A percentile compares a stretch with the other conserved stretches of the same genome.
These are phyloP conservation scores for Hymenotorrendiella dingleyae DNA, from an alignment of 2,329 filamentous ascomycete species.

Conservation along the genomic window DNA sequence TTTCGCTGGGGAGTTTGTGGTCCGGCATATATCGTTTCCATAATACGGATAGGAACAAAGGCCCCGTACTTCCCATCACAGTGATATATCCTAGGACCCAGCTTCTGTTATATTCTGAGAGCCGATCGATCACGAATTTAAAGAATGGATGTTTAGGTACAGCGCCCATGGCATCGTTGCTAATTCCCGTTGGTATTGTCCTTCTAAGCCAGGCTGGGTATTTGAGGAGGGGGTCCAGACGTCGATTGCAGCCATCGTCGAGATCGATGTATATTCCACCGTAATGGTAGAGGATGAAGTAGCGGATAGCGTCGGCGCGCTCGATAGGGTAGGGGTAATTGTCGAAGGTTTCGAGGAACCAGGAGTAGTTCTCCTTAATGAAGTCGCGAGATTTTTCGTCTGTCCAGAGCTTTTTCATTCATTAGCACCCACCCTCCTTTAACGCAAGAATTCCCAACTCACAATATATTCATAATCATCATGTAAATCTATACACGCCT, in stretches of 20 bases:
- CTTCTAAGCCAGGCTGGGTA: slow-evolving; percentile 67
- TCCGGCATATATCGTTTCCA: slow-evolving; percentile 67
- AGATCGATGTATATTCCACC: slow-evolving; percentile 79
- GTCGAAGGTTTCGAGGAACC: slow-evolving; percentile 71
- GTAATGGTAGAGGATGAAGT: slow-evolving; percentile 71
- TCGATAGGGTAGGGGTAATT: slow-evolving; percentile 71
- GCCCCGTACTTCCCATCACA: slow-evolving; percentile 74
- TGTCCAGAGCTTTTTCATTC: slow-evolving; percentile 61
- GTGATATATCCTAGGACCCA: slow-evolving; percentile 64
- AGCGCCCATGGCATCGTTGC: slow-evolving; percentile 74
- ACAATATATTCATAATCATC: slow-evolving; percentile 69
- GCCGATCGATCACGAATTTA: slow-evolving; percentile 58
- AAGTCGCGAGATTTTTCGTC: slow-evolving; percentile 64
- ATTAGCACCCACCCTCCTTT: slow-evolving; percentile 1
- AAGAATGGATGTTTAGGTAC: slow-evolving; percentile 71
- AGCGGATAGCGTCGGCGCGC: slow-evolving; percentile 71
- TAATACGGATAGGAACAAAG: slow-evolving; percentile 68
- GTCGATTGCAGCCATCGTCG: slow-evolving; percentile 42
- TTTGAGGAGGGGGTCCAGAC: slow-evolving; percentile 54
- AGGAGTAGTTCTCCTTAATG: slow-evolving; percentile 67
- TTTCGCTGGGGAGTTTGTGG: slow-evolving; percentile 40
- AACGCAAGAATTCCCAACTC: slow-evolving; percentile 18
- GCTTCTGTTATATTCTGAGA: slow-evolving; percentile 61
- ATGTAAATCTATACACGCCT: slow-evolving; percentile 62
- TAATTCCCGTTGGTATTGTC: slow-evolving; percentile 71